Percentiles rank a stretch among this genome's conserved stretches.
Conservation (phyloP, 1,139 yeast species). For the Blastobotrys persicus region DNA sequence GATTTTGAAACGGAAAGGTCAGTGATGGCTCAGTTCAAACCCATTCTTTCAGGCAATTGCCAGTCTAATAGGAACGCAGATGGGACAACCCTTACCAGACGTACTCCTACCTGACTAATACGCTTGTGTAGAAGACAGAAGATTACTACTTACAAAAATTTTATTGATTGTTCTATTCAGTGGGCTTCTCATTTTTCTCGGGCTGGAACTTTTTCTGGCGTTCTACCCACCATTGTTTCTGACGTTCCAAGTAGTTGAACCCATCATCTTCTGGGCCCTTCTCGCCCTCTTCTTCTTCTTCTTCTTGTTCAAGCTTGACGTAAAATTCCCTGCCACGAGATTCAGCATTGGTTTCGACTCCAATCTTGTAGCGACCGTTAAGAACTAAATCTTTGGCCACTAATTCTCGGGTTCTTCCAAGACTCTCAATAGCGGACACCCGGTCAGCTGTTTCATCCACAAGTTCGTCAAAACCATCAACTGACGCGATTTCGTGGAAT, state of each 20-base stretch:
- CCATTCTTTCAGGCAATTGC: no score
- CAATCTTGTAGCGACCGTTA: constrained; percentile 43
- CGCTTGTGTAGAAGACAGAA: no score
- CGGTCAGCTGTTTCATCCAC: constrained; percentile 68
- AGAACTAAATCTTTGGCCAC: constrained; percentile 65
- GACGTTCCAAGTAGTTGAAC: constrained; percentile 18
- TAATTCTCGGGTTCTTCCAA: constrained; percentile 79
- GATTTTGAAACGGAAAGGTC: no score
- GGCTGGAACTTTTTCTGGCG: constrained; percentile 16
- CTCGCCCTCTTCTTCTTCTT: constrained; percentile 28
- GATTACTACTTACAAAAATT: background rate
- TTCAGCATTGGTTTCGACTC: constrained; percentile 13
- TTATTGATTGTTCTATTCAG: background rate
- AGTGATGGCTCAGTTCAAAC: no score
- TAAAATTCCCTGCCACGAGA: constrained; percentile 17
- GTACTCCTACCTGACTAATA: no score
- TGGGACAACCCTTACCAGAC: no score
- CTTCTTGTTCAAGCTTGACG: constrained; percentile 27
- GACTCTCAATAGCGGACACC: constrained; percentile 70
- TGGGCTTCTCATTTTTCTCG: background rate
- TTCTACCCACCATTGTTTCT: constrained; percentile 25
- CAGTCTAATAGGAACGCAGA: no score
- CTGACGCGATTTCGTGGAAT: constrained; percentile 70
- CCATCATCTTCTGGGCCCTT: constrained; percentile 24
- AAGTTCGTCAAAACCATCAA: constrained; percentile 70